Evolutionary conservation across 2,329 filamentous ascomycete genomes (phyloP).

Genomic region (Mollisiaceae sp.): DNA sequence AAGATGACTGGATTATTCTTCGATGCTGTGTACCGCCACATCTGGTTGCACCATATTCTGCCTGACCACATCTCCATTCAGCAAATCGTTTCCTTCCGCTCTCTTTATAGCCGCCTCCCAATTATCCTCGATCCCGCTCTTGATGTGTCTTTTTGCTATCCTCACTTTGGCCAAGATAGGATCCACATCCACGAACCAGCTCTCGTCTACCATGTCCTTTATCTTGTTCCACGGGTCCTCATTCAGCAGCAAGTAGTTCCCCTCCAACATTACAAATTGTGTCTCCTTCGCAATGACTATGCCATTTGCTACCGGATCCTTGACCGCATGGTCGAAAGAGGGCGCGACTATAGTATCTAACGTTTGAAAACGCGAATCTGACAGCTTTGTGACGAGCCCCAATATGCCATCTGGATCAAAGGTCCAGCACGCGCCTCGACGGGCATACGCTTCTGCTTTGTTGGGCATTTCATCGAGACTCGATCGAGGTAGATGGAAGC

Average conservation of each 20-base stretch:
- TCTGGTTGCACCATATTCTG: constrained; percentile 63
- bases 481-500: constrained; percentile 85
- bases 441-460: constrained; percentile 72
- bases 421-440: constrained; percentile 90
- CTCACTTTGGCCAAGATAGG: constrained; percentile 71
- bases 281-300: constrained; percentile 65
- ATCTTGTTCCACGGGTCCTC: constrained; percentile 69
- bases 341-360: constrained; percentile 61
- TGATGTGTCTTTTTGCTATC: constrained; percentile 75
- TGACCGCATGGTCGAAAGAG: constrained; percentile 78
- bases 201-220: constrained; percentile 69
- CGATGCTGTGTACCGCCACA: constrained; percentile 68
- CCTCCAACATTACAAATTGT: constrained; percentile 75
- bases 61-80: constrained; percentile 82
- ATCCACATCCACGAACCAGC: constrained; percentile 80
- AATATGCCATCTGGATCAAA: constrained; percentile 81
- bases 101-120: constrained; percentile 72
- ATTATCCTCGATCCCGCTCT: constrained; percentile 74
- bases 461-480: constrained; percentile 82
- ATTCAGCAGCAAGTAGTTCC: constrained; percentile 74
- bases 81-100: constrained; percentile 81
- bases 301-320: constrained; percentile 73
- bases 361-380: constrained; percentile 21
- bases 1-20: constrained; percentile 55
- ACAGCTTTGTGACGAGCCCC: constrained; percentile 58